Evolutionary conservation across 2,329 filamentous ascomycete species (phyloP), one percentile per base, ranked within the genome.

Genomic region (Trichoderma sp.): DNA sequence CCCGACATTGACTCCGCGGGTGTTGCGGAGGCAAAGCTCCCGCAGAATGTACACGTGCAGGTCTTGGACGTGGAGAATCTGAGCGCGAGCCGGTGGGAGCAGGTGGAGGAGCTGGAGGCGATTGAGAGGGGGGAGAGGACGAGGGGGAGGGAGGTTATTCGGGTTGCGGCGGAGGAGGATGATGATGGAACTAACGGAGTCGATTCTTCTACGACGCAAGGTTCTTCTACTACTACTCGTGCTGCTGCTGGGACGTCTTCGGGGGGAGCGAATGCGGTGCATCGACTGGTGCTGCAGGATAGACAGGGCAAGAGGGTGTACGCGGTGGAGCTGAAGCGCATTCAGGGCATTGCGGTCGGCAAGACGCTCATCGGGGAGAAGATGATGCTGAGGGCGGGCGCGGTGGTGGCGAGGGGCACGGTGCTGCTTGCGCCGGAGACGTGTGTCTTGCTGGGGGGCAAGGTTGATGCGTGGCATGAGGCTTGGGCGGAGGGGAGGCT

Each of bases 1-100:
- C 64, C 76, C 0, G 82, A 85, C 68, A 77, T 88, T n/a, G 77
- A 69, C 57, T 80, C 85, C 68, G 80, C 84, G 0, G 77, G 79
- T 3, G 75, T 83, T 10, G 81, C 84, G 68, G 86, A 91, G 66
- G 76, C 79, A 4, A 78, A 77, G 0, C 79, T 98, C 0, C 67
- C 79, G 0, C 82, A 82, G 1, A 85, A 91, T 39, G 81, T 94
- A 0, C 81, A 89, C 3, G 89, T 95, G 1, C 95, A 98, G 76
- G 85, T 98, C 0, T 79, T 97, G 1, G 93, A 96, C 71, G 82
- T 98, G 7, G 90, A 96, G 73, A 93, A 98, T 73, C 83, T 98
- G 21, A 85, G 88, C 2, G 83, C 85, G 60, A 92, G 90, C 71
- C 85, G 90, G 59, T 96, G 93, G 92, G 89, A 92, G 68, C 92